Conservation (phyloP, 345 rosid species). For the Combretum micranthum region DNA sequence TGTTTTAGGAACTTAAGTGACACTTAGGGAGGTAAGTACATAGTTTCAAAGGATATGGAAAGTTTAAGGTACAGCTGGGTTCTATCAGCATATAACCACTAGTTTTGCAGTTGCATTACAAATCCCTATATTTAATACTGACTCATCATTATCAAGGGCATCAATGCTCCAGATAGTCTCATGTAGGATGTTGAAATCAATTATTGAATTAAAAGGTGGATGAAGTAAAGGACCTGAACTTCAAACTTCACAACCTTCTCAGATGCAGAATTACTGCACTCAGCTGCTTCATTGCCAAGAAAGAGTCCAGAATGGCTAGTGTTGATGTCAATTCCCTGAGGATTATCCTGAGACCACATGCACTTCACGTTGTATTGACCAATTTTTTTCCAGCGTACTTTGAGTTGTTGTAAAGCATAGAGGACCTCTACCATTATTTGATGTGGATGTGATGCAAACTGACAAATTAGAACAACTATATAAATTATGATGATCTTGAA, state of each 20-base stretch:
- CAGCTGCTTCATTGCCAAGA: conserved; percentile 49
- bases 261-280: conserved; percentile 42
- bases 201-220: conserved; percentile 10
- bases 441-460: conserved; percentile 87
- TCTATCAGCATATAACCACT: too few relatives aligned
- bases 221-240: conserved; percentile 54
- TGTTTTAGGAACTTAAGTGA: too few relatives aligned
- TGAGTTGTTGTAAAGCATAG: conserved; percentile 75
- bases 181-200: background rate
- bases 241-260: conserved; percentile 79
- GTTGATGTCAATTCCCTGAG: conserved; percentile 47
- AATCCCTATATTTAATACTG: background rate
- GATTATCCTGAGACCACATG: conserved; percentile 73
- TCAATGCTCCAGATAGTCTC: background rate
- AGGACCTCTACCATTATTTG: conserved; percentile 88
- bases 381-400: conserved; percentile 91
- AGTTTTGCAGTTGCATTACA: too few relatives aligned
- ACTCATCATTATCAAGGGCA: background rate
- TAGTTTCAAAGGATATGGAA: too few relatives aligned
- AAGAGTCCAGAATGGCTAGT: conserved; percentile 34
- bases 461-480: conserved; percentile 6
- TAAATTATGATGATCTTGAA: too few relatives aligned
- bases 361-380: conserved; percentile 96
- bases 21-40: too few relatives aligned
- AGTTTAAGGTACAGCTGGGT: too few relatives aligned